phyloP scores from a whole-genome alignment of 2,329 filamentous ascomycete species.

The Ophiostoma tasmaniense region DNA sequence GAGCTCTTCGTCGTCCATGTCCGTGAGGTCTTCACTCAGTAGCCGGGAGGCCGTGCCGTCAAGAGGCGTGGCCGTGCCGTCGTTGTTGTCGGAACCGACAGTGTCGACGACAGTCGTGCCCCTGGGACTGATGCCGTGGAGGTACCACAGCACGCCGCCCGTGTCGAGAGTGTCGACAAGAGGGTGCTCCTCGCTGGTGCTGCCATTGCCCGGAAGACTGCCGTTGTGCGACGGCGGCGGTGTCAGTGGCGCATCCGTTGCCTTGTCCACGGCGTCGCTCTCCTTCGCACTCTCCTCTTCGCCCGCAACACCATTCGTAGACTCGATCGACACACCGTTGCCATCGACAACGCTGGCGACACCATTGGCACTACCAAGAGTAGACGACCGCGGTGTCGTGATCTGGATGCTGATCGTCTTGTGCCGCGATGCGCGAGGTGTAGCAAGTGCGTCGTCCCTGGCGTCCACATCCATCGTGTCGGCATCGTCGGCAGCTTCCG shows the following conservation, averaged over 20 bases:
- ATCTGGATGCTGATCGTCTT: conserved; percentile 33
- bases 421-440: conserved; percentile 16
- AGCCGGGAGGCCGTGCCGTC: conserved; percentile 28
- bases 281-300: neutral
- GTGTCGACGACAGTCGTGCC: conserved; percentile 60
- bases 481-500: conserved; percentile 28
- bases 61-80: neutral
- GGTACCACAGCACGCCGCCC: conserved; percentile 83
- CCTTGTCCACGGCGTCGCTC: conserved; percentile 10
- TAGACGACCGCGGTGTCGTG: conserved; percentile 31
- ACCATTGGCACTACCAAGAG: conserved; percentile 25
- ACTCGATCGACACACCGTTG: neutral
- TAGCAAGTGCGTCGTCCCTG: conserved; percentile 6
- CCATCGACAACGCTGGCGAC: neutral
- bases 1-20: conserved; percentile 85
- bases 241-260: conserved; percentile 50
- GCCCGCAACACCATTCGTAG: neutral
- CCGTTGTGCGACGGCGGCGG: conserved; percentile 55
- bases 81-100: no score
- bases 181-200: conserved; percentile 26
- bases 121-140: conserved; percentile 66
- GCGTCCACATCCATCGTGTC: conserved; percentile 25
- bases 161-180: conserved; percentile 49
- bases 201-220: conserved; percentile 28
- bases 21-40: conserved; percentile 81